Conservation (phyloP, 805 yeast genomes). For the Lipomyces orientalis region DNA sequence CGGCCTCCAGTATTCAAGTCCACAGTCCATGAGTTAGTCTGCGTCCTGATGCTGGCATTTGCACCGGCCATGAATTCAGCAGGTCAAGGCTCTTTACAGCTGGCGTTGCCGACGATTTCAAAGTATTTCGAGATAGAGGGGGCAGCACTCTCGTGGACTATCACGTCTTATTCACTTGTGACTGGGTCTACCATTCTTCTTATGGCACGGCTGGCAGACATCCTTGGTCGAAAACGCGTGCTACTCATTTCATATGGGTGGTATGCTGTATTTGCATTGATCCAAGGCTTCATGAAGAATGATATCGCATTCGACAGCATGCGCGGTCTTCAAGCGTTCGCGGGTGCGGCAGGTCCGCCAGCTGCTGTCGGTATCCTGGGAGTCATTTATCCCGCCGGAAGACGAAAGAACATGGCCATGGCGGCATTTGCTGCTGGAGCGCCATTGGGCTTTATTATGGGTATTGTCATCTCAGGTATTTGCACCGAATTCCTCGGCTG, state of each 20-base stretch:
- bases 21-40: constrained; percentile 46
- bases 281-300: constrained; percentile 44
- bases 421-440: constrained; percentile 55
- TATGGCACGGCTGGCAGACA: constrained; percentile 55
- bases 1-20: constrained; percentile 49
- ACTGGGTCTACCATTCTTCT: constrained; percentile 53
- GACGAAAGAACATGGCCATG: constrained; percentile 22
- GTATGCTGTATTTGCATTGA: constrained; percentile 46
- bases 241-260: constrained; percentile 46
- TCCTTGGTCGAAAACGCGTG: constrained; percentile 52
- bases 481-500: constrained; percentile 50
- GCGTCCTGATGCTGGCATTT: constrained; percentile 46
- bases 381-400: constrained; percentile 40
- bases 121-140: constrained; percentile 48
- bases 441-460: constrained; percentile 54
- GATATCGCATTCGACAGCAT: constrained; percentile 49
- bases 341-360: constrained; percentile 53
- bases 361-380: constrained; percentile 56
- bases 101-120: constrained; percentile 48
- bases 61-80: constrained; percentile 52
- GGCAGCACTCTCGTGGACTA: constrained; percentile 54
- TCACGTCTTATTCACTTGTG: constrained; percentile 51
- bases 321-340: constrained; percentile 54
- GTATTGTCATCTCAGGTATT: constrained; percentile 53
- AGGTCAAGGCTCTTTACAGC: constrained; percentile 49